Percentiles rank a stretch among this genome's conserved stretches.
Conservation (phyloP, 495 filamentous ascomycete genomes). For the Talaromyces thailandensis region DNA sequence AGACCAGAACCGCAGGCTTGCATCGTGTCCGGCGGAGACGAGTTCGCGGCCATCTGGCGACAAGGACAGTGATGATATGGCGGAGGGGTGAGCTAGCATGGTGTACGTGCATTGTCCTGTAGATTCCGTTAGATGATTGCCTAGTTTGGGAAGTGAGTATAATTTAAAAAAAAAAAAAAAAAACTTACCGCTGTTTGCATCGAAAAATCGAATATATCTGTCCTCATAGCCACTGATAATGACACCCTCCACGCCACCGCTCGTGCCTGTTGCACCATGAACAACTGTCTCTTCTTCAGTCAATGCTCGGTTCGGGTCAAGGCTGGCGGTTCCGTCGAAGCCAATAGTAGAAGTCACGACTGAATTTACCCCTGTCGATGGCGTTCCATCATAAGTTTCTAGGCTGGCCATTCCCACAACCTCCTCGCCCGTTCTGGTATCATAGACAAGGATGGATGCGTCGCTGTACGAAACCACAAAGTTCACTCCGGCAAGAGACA, state of each 20-base stretch:
- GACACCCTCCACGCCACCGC: slow-evolving; percentile 77
- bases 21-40: slow-evolving; percentile 92
- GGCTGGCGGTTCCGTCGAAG: slow-evolving; percentile 56
- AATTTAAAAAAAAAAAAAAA: too few relatives aligned
- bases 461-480: slow-evolving; percentile 93
- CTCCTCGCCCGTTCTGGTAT: slow-evolving; percentile 86
- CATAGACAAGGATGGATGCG: slow-evolving; percentile 81
- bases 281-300: slow-evolving; percentile 59
- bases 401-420: slow-evolving; percentile 82
- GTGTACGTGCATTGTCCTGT: slow-evolving; percentile 97
- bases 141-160: not conserved
- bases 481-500: slow-evolving; percentile 76
- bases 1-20: slow-evolving; percentile 92
- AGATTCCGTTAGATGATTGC: slow-evolving; percentile 21
- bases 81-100: slow-evolving; percentile 91
- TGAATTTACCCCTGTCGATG: slow-evolving; percentile 75
- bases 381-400: slow-evolving; percentile 86
- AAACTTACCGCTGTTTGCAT: slow-evolving; percentile 94
- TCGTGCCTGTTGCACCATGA: slow-evolving; percentile 75
- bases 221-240: slow-evolving; percentile 96
- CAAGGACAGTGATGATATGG: slow-evolving; percentile 82
- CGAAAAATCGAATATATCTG: slow-evolving; percentile 89
- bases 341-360: slow-evolving; percentile 83
- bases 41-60: slow-evolving; percentile 90
- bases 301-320: slow-evolving; percentile 54